Evolutionary conservation across 306 rosid genomes (phyloP).

Genomic region (Prosopis cineraria): DNA sequence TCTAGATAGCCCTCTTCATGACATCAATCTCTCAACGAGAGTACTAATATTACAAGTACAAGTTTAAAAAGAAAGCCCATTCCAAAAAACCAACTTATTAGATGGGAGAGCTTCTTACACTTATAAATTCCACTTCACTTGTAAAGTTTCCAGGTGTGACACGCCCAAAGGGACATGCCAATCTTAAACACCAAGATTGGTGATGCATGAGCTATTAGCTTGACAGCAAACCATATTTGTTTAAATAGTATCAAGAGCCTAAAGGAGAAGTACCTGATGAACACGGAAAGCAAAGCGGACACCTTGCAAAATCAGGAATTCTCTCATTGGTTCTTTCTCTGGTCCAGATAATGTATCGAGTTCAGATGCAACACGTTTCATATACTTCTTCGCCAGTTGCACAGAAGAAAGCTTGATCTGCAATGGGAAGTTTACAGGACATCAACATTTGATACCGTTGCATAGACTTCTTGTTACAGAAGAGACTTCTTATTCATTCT

Average conservation of each 20-base stretch:
- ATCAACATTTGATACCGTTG: slow-evolving; percentile 12
- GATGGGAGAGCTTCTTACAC: too few relatives aligned
- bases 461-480: background rate
- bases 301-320: slow-evolving; percentile 78
- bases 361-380: slow-evolving; percentile 87
- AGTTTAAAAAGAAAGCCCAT: too few relatives aligned
- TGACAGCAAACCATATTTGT: background rate
- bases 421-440: slow-evolving; percentile 26
- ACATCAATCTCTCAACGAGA: too few relatives aligned
- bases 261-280: slow-evolving; percentile 67
- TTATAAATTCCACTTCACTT: too few relatives aligned
- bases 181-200: background rate
- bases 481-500: background rate
- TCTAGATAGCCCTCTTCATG: too few relatives aligned
- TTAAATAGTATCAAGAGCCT: background rate
- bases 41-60: too few relatives aligned
- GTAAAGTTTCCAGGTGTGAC: too few relatives aligned
- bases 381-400: slow-evolving; percentile 78
- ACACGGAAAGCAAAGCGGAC: slow-evolving; percentile 90
- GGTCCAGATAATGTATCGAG: slow-evolving; percentile 67
- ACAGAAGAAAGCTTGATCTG: slow-evolving; percentile 92
- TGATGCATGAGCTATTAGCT: background rate
- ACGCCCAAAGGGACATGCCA: background rate
- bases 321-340: slow-evolving; percentile 77
- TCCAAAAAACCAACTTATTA: too few relatives aligned